Base-by-base conservation (phyloP, 2,329 filamentous ascomycete genomes). In the Leptographium galeiforme region DNA sequence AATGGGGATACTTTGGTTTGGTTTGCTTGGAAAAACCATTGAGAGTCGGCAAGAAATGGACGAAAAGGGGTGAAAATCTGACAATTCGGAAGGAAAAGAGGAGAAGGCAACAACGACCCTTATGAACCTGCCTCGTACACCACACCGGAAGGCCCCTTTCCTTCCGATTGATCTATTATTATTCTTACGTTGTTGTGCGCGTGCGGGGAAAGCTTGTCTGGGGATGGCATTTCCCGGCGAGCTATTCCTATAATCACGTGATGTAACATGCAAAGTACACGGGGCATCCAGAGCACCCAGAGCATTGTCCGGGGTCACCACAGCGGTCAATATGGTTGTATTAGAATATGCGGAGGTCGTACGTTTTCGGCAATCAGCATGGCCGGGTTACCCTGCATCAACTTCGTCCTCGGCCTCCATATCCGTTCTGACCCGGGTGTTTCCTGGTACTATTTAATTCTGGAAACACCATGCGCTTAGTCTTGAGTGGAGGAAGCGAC, bases 401-500 rank as follows among this genome's bases (percentile, higher is more conserved):
- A 10, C 16, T 14, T 16, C 47, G 47, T 39, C 32, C 34, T 10
- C 47, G 47, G 6, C 47, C 46, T 19, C 25, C 30, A 36, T 32
- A 25, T 45, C 43, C 43, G n/a, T 45, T 45, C 8, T 45, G 43
- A 5, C 43, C 43, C 25, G 43, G 43, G 19, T 49, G 13, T 30
- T 25, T 41, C 13, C 38, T 11, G 8, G 45, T 33, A 38, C 8
- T 40, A 30, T 49, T 48, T 30, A 68, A 56, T 13, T 63, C 60
- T 6, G 66, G 66, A 11, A 67, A 65, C 44, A 72, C 66, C 41
- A 54, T 34, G 5, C 68, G 66, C 58, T 71, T 70, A 55, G 70
- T 78, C 70, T 59, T 69, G 8, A 66, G 65, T 8, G 70, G 70
- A 34, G 69, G 62, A 48, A 77, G 63, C 34, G 69, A 70, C 57